These are phyloP conservation scores for Colletotrichum sp. DNA, from an alignment of 2,329 filamentous ascomycete species.

Conservation along the genomic window DNA sequence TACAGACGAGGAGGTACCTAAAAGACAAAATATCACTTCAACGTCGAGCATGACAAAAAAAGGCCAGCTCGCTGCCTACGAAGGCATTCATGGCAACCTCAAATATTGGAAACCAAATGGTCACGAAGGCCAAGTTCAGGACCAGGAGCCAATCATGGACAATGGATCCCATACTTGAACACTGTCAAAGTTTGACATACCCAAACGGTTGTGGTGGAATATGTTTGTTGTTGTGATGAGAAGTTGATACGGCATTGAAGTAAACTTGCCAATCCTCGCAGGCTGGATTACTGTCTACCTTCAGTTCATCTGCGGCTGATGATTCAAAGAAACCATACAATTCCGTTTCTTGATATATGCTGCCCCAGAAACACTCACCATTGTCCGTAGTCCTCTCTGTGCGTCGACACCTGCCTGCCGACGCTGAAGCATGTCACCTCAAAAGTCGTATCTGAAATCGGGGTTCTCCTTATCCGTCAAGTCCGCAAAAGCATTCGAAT, in stretches of 20 bases:
- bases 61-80: neutral
- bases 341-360: neutral
- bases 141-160: neutral
- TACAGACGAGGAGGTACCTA: neutral
- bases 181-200: neutral
- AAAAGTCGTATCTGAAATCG: slow-evolving; percentile 21
- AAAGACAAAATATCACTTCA: neutral
- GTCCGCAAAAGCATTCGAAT: slow-evolving; percentile 22
- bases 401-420: neutral
- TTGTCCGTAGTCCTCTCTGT: neutral
- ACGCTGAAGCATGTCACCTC: neutral
- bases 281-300: neutral
- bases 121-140: neutral
- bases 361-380: neutral
- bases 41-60: neutral
- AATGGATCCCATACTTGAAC: neutral
- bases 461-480: slow-evolving; percentile 23
- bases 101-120: neutral
- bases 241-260: neutral
- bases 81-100: neutral
- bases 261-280: neutral
- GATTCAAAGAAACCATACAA: neutral
- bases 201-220: neutral
- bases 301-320: neutral
- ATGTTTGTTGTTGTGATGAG: neutral